A percentile compares a stretch with the other conserved stretches of the same genome.
Conservation (phyloP, 2,329 filamentous ascomycete genomes). For the Penicillium sp. region DNA sequence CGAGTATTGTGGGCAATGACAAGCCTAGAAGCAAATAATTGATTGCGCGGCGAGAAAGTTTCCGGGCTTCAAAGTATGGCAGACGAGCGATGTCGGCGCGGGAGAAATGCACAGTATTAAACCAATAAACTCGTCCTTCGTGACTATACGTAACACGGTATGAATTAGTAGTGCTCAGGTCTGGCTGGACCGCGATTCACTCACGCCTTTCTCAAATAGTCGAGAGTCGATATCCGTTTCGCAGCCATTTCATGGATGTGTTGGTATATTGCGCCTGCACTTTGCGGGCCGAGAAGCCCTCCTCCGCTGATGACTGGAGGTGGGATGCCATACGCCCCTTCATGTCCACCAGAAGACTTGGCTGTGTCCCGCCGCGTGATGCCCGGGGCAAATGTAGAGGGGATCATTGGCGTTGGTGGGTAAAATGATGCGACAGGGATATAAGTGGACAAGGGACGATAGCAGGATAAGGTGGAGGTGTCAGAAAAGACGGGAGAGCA, state of each 20-base stretch:
- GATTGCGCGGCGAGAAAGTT: constrained; percentile 78
- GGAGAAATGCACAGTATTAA: constrained; percentile 90
- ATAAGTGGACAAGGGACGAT: neutral
- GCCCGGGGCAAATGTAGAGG: constrained; percentile 28
- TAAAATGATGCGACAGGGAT: neutral
- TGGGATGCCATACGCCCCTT: constrained; percentile 18
- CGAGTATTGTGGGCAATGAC: constrained; percentile 79
- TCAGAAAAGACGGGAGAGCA: neutral
- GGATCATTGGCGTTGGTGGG: constrained; percentile 23
- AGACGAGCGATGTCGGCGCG: constrained; percentile 69
- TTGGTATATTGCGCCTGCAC: constrained; percentile 51
- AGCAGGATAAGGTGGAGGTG: neutral
- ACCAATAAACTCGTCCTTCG: constrained; percentile 92
- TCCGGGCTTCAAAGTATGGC: constrained; percentile 74
- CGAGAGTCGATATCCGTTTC: constrained; percentile 87
- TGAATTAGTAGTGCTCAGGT: constrained; percentile 9
- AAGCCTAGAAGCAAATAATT: constrained; percentile 89
- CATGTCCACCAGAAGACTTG: constrained; percentile 27
- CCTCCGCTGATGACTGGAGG: constrained; percentile 27
- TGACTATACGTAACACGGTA: constrained; percentile 49
- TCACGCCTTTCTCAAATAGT: constrained; percentile 86
- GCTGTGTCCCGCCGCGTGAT: constrained; percentile 29
- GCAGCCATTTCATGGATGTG: constrained; percentile 74
- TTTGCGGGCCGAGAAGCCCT: constrained; percentile 38
- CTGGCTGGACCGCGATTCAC: constrained; percentile 31